Evolutionary conservation across 2,329 filamentous ascomycete genomes (phyloP), one percentile per base, ranked within the genome.

Genomic region (Xylariaceae sp.): DNA sequence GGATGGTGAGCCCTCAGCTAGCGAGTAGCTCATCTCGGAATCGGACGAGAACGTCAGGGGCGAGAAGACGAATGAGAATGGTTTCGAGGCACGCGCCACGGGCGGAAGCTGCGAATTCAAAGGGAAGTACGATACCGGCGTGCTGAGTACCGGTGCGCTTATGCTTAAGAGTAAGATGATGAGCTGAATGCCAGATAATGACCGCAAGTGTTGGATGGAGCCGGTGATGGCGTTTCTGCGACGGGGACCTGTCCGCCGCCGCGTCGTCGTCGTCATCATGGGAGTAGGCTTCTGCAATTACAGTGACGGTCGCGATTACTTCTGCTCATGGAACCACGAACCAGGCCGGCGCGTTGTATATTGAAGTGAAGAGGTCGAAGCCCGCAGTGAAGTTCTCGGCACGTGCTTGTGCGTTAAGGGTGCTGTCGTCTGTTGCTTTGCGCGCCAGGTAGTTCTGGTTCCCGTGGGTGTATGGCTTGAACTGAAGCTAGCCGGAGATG

Each of bases 41-140:
- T 73, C 70, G 15, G 87, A 86, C 13, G 77, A 75, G 70, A 95
- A 95, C 0, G 90, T 95, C 37, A 84, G 83, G 15, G 77, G 70
- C 9, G 88, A 86, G 64, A 95, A 88, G 29, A 80, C 76, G 65
- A 92, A 90, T 9, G 76, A 80, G 70, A 89, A 94, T 2, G 78
- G 76, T 62, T 85, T 67, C 39, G 79, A 80, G 55, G 88, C 76
- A 60, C 87, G 80, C 18, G 89, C 90, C 49, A 92, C 86, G 3
- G 87, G 86, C 30, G 90, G 90, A 1, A 95, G 79, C 69, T 96
- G 91, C 2, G 88, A 85, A 70, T 94, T 95, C 69, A 95, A 78
- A 0, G 90, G 90, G 62, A 92, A 92, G 44, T 76, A 72, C 45
- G 77, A 65, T 21, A 68, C 64, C 10, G 80, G 80, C 16, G 69